Percentiles rank a stretch among this genome's conserved stretches.
phyloP scores from a whole-genome alignment of 1,139 yeast genomes.

The Pichia sorboxylosa region DNA sequence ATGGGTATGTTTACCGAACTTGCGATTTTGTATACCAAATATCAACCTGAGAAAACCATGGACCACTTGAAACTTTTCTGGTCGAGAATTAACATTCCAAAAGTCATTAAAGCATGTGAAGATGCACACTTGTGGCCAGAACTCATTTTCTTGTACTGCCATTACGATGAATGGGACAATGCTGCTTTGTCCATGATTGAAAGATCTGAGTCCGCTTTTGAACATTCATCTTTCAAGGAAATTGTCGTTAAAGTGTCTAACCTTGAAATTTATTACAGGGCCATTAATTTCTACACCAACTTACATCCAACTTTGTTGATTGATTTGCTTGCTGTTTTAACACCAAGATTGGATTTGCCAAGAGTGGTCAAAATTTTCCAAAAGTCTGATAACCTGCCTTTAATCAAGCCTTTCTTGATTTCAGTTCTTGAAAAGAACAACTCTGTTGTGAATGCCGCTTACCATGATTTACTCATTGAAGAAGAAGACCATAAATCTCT shows the following conservation, averaged over 20 bases:
- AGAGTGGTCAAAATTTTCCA: constrained; percentile 93
- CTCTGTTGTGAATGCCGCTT: constrained; percentile 85
- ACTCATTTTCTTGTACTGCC: constrained; percentile 89
- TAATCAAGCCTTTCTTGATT: constrained; percentile 88
- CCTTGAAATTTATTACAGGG: constrained; percentile 93
- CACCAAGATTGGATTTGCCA: constrained; percentile 90
- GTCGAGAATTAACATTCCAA: constrained; percentile 97
- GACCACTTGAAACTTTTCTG: constrained; percentile 95
- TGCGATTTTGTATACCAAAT: constrained; percentile 82
- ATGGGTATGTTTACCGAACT: constrained; percentile 99
- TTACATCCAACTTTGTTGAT: constrained; percentile 88
- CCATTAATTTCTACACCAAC: constrained; percentile 83
- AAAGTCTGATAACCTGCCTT: constrained; percentile 89
- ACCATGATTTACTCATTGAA: constrained; percentile 89
- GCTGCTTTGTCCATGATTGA: constrained; percentile 98
- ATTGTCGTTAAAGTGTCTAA: constrained; percentile 90
- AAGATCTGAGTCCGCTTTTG: constrained; percentile 85
- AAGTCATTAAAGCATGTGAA: constrained; percentile 90
- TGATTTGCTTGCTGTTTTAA: constrained; percentile 71
- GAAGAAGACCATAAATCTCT: constrained; percentile 92
- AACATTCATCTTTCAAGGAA: constrained; percentile 88
- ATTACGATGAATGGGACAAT: constrained; percentile 98
- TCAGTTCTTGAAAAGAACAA: constrained; percentile 86
- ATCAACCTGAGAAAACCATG: constrained; percentile 83
- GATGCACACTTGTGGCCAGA: constrained; percentile 94